Evolutionary conservation across 2,329 filamentous ascomycete genomes (phyloP), one percentile per base, ranked within the genome.

Genomic region (Talaromyces atroroseus): DNA sequence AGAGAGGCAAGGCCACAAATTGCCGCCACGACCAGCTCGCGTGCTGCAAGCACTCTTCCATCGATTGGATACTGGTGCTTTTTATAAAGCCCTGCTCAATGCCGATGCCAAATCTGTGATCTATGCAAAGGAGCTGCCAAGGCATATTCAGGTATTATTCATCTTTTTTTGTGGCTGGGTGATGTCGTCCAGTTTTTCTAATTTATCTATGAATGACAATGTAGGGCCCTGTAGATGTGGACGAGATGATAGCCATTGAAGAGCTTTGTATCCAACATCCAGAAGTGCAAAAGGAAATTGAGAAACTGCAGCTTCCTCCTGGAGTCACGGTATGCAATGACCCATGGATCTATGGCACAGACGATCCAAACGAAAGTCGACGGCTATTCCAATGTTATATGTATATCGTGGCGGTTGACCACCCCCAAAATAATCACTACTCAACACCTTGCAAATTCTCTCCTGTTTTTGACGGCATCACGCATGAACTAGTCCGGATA

Each of bases 271-370:
- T 85, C 12, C 74, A 74, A 45, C 80, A 85, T 60, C 76, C 78
- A 26, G 74, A 73, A 2, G 82, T 86, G 8, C 74, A 82, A 63
- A 80, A 79, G 2, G 82, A 82, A 59, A 77, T 85, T 55, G 79
- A 78, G 34, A 85, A 85, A 62, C 62, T 86, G 58, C 68, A 84
- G 57, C 74, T 86, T 0, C 82, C 83, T 0, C 70, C 80, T 60
- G 82, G 81, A 20, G 76, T 81, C 6, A 76, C 77, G 1, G 74
- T 86, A 20, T 79, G 83, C 59, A 76, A 78, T 51, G 83, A 85
- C 60, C 82, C 82, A 0, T 91, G 87, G 88, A 89, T 89, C 38
- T 91, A 90, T 60, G 82, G 80, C 67, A 72, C 67, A 0, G 72
- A 75, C 4, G 67, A 73, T 47, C 59, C 63, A 16, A 71, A 74